Evolutionary conservation across 75 land plant species (phyloP), one percentile per base, ranked within the genome.

Genomic region (Pseudotsuga menziesii): DNA sequence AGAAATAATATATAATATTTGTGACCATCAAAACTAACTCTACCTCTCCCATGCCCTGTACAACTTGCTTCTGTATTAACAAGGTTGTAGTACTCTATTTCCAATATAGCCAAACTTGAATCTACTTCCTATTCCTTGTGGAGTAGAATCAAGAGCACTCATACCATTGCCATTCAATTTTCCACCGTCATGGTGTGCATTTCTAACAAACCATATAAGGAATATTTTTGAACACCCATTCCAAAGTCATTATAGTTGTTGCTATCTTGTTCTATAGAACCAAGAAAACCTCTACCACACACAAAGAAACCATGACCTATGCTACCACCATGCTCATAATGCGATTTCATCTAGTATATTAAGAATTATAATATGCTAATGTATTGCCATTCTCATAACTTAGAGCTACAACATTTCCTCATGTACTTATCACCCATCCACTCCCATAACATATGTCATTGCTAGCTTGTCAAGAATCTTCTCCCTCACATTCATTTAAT

Each of bases 341-440:
- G 70, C 62, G 75, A 63, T 76, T 79, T 44, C 83, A 52, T 52
- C 74, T 56, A 66, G 32, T 66, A 44, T 72, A 26, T 16, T 15
- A 41, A 72, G 25, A 5, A 4, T 72, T 41, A 52, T 52, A 3
- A 72, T 52, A 52, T 17, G 12, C 55, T 36, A 17, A 32, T 20
- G 26, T 77, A 76, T 83, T 81, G 13, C 85, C 85, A 79, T 82
- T 71, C 36, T 79, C 77, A 12, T 77, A 81, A 4, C 58, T 73
- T 39, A 52, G 26, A 25, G 71, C 76, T 62, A 57, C 57, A 66
- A 27, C 44, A 35, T 77, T 58, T 79, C 84, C 32, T 29, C 32
- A 77, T 82, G 81, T 78, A 32, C 76, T 75, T 20, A 81, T 76
- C 16, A 80, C 85, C 76, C 83, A 80, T 74, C 76, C 80, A 41